These are phyloP conservation scores for Penicillium sp. DNA, from an alignment of 2,329 filamentous ascomycete genomes.

Conservation along the genomic window DNA sequence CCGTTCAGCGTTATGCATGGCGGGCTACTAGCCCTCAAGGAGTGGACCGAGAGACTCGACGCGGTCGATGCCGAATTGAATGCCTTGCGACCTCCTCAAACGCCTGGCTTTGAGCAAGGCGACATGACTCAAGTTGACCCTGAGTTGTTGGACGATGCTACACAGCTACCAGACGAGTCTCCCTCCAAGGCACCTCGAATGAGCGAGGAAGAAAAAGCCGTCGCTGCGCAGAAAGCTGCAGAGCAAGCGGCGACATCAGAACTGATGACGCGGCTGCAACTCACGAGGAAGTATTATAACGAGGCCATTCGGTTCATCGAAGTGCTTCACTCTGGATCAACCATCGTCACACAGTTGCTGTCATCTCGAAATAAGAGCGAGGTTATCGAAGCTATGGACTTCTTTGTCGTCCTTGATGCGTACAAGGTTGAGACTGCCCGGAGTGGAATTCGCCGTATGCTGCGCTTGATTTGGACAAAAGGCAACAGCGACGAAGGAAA, in stretches of 20 bases:
- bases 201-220: conserved; percentile 74
- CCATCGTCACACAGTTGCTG: conserved; percentile 77
- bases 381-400: conserved; percentile 98
- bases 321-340: conserved; percentile 77
- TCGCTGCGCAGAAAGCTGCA: conserved; percentile 71
- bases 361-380: conserved; percentile 97
- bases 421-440: conserved; percentile 96
- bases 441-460: conserved; percentile 87
- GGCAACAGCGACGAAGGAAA: conserved; percentile 99
- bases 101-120: conserved; percentile 67
- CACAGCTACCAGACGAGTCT: conserved; percentile 65
- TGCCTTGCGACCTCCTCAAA: conserved; percentile 69
- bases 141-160: conserved; percentile 80
- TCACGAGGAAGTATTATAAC: conserved; percentile 86
- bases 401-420: conserved; percentile 89
- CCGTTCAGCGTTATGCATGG: conserved; percentile 91
- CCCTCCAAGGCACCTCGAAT: conserved; percentile 64
- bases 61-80: conserved; percentile 79
- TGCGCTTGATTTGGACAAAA: conserved; percentile 97
- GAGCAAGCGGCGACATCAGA: conserved; percentile 87
- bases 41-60: conserved; percentile 80
- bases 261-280: conserved; percentile 77
- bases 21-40: conserved; percentile 74
- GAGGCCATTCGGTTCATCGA: conserved; percentile 93
- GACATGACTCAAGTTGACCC: conserved; percentile 69